Conservation (phyloP, 352 stramenopile species). For the Globisporangium viniferum region DNA sequence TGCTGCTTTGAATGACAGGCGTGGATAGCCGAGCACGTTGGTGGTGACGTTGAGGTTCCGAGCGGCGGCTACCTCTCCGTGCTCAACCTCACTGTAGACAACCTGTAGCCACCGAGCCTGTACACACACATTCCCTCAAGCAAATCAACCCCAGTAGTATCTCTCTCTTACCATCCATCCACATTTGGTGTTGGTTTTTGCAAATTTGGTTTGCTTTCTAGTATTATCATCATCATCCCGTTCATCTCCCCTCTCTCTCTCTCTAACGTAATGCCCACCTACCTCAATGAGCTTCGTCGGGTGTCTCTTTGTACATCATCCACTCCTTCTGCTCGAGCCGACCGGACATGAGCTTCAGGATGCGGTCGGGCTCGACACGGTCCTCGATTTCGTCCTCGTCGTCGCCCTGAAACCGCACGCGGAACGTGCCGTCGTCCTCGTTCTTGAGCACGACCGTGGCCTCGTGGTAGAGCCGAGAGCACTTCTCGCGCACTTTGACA, state of each 20-base stretch:
- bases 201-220: not conserved
- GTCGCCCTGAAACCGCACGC: slow-evolving; percentile 58
- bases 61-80: slow-evolving; percentile 44
- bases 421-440: slow-evolving; percentile 48
- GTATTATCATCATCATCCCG: not conserved
- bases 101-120: slow-evolving; percentile 25
- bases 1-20: slow-evolving; percentile 12
- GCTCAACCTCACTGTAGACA: slow-evolving; percentile 37
- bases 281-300: slow-evolving; percentile 14
- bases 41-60: slow-evolving; percentile 27
- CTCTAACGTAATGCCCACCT: not conserved
- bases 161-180: not conserved
- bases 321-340: slow-evolving; percentile 62
- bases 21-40: slow-evolving; percentile 50
- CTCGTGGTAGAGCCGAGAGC: slow-evolving; percentile 58
- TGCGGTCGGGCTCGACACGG: slow-evolving; percentile 33
- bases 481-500: slow-evolving; percentile 65
- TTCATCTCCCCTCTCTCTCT: not conserved
- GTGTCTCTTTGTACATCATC: slow-evolving; percentile 69
- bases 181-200: not conserved
- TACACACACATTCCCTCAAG: not conserved
- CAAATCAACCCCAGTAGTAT: not conserved
- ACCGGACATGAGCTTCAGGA: slow-evolving; percentile 68
- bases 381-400: slow-evolving; percentile 57
- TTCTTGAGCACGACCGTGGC: slow-evolving; percentile 48